A percentile compares a stretch with the other conserved stretches of the same genome.
Conservation (phyloP, 2,329 filamentous ascomycete genomes). For the Lasiodiplodia citricola region DNA sequence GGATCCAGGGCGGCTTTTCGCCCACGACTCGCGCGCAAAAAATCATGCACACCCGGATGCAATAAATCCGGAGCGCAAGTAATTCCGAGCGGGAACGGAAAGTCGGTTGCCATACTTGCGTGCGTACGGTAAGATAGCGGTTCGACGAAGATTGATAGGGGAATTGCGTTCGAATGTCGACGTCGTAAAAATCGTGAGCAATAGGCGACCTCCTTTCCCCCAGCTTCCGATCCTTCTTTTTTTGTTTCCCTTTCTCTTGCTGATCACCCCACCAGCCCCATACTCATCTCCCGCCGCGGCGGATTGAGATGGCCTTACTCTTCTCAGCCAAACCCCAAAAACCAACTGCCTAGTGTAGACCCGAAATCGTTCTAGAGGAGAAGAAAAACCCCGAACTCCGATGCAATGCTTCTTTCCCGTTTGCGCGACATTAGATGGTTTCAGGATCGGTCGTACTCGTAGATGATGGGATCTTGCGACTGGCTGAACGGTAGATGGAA, state of each 20-base stretch:
- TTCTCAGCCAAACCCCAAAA: background rate
- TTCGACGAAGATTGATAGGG: background rate
- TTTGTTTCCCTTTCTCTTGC: background rate
- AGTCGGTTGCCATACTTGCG: background rate
- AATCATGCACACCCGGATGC: background rate
- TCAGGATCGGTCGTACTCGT: background rate
- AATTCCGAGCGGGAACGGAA: background rate
- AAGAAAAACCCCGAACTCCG: background rate
- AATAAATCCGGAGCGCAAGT: background rate
- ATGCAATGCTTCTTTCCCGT: background rate
- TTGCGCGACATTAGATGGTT: background rate
- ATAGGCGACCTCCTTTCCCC: background rate
- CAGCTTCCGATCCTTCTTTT: background rate
- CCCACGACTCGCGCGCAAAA: background rate
- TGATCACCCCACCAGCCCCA: conserved; percentile 3
- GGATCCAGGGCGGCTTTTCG: background rate
- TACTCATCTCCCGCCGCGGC: background rate
- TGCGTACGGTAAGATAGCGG: background rate
- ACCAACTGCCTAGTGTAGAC: background rate
- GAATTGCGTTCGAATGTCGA: background rate
- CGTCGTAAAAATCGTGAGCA: background rate
- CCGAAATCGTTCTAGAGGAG: background rate
- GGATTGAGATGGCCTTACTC: background rate
- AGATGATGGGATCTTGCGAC: conserved; percentile 1
- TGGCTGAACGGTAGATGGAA: conserved; percentile 13